Evolutionary conservation across 73 alveolate species (phyloP), one percentile per base, ranked within the genome.

Genomic region (Stentor roeselii): DNA sequence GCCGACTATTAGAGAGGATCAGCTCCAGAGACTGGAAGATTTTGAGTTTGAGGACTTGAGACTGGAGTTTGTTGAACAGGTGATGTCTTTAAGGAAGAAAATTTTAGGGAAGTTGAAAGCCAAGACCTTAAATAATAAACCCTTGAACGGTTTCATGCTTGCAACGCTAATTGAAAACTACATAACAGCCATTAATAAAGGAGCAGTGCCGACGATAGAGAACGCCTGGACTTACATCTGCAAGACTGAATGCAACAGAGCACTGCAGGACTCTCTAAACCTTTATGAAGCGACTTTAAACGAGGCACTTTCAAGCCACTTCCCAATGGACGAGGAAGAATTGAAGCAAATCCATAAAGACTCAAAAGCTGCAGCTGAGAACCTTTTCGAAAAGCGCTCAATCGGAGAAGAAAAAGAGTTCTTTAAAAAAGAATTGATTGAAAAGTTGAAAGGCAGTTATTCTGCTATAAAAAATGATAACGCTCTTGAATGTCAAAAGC

Each of bases 1-100:
- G 84, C 99, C 99, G 4, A 96, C 95, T 3, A 89, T 92, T n/a
- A 99, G 95, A 15, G 99, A 98, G 88, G 94, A 89, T 75, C 90
- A 96, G 86, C 94, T 98, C 30, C 98, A 98, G 82, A 87, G 85
- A 37, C 76, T 95, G 39, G 98, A 95, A 59, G 85, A 87, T 34
- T 67, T 97, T 83, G 98, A 94, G 4, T 90, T 93, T 14, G 97
- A 92, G 40, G 91, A 94, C 58, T 86, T 97, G 36, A 91, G 99
- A 78, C 96, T 96, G 41, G 99, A 97, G 75, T 97, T 97, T 90
- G 92, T 97, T 37, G 98, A 97, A 67, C 94, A 94, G 85, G 95
- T 94, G 39, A 82, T 94, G 58, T 85, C 87, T n/a, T 88, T 97
- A 36, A 86, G 98, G 59, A 94, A 90, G 84, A 92, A 94, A 78